These are phyloP conservation scores for Cordia subcordata DNA, from an alignment of 257 asterid genomes.

Conservation along the genomic window DNA sequence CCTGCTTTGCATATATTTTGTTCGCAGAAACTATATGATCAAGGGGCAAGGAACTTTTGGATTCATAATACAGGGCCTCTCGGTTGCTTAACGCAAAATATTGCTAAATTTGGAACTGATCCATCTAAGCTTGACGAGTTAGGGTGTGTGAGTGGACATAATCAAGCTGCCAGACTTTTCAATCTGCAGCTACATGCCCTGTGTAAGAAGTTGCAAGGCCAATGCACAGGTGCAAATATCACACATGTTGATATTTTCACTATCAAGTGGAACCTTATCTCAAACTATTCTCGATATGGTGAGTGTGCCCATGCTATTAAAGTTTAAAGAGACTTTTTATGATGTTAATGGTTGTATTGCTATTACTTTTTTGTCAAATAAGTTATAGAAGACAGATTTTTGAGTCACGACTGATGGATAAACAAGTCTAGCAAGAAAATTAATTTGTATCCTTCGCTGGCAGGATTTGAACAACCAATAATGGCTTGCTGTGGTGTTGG, in stretches of 20 bases:
- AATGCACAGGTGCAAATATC: conserved; percentile 61
- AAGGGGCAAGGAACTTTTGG: conserved; percentile 88
- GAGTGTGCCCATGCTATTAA: conserved; percentile 13
- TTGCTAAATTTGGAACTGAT: conserved; percentile 76
- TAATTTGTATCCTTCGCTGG: not conserved
- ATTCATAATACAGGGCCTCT: conserved; percentile 93
- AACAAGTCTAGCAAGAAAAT: not conserved
- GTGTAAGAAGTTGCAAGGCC: conserved; percentile 67
- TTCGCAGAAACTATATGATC: conserved; percentile 61
- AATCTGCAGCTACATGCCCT: conserved; percentile 80
- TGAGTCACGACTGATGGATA: not conserved
- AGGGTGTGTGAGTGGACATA: conserved; percentile 82
- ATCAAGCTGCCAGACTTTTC: conserved; percentile 74
- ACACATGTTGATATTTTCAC: conserved; percentile 67
- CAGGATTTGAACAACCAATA: conserved; percentile 87
- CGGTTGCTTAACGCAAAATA: conserved; percentile 85
- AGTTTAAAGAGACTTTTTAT: too few relatives aligned
- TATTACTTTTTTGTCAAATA: too few relatives aligned
- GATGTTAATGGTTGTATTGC: too few relatives aligned
- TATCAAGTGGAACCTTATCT: conserved; percentile 75
- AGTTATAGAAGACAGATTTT: not conserved
- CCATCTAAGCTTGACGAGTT: conserved; percentile 83
- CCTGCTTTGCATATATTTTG: not conserved
- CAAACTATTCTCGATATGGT: conserved; percentile 79
- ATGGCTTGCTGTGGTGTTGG: conserved; percentile 96